These are phyloP conservation scores for Leptographium radiaticola DNA, from an alignment of 2,329 filamentous ascomycete species.

Conservation along the genomic window DNA sequence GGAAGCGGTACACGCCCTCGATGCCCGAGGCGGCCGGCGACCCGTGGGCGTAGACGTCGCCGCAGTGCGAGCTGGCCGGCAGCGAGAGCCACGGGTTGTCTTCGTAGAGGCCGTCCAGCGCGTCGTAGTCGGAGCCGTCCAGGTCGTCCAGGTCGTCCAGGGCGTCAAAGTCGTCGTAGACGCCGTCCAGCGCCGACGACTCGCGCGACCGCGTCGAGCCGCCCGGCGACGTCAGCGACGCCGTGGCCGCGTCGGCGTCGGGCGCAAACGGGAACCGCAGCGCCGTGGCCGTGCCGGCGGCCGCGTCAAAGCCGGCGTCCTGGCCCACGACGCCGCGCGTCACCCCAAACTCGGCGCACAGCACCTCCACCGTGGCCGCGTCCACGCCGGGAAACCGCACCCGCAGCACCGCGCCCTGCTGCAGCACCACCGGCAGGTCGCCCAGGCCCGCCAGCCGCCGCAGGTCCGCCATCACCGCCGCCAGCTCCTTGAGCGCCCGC, in stretches of 20 bases:
- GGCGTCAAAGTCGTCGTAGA: constrained; percentile 11
- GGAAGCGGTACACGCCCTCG: constrained; percentile 43
- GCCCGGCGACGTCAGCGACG: constrained; percentile 29
- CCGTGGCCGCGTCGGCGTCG: constrained; percentile 15
- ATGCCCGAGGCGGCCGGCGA: constrained; percentile 35
- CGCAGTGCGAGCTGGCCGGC: constrained; percentile 19
- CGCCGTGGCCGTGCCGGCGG: constrained; percentile 57
- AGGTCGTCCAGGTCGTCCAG: constrained; percentile 10
- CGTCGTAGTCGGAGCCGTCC: constrained; percentile 10
- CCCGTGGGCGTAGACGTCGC: constrained; percentile 36
- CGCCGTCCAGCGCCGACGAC: constrained; percentile 19
- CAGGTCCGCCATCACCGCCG: constrained; percentile 67
- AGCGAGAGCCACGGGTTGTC: constrained; percentile 36
- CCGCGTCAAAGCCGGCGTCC: constrained; percentile 58
- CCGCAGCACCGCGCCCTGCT: constrained; percentile 50
- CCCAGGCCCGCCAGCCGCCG: constrained; percentile 64
- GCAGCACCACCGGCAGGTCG: constrained; percentile 68
- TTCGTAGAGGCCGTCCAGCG: constrained; percentile 21
- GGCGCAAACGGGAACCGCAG: constrained; percentile 81
- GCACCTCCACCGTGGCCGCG: constrained; percentile 61
- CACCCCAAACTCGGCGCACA: constrained; percentile 82
- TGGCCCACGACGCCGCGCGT: constrained; percentile 66
- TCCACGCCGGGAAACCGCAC: constrained; percentile 90
- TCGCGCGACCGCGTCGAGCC: constrained; percentile 30
- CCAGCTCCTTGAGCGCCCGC: constrained; percentile 71